Percentiles rank a stretch among this genome's conserved stretches.
phyloP scores from a whole-genome alignment of 2,329 filamentous ascomycete species.

The Aspergillus sclerotialis region DNA sequence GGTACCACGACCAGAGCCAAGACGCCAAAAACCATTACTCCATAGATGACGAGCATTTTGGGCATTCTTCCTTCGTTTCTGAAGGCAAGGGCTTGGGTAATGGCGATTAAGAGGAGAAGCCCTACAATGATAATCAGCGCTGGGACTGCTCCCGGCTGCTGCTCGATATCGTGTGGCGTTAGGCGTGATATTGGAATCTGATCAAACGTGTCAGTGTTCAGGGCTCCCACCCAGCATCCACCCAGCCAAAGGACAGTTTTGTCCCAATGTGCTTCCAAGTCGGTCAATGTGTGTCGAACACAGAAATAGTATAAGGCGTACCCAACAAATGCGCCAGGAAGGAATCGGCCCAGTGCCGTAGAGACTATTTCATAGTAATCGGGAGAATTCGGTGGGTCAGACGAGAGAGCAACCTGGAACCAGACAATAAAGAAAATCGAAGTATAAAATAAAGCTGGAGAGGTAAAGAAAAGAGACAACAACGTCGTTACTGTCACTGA shows the following conservation, averaged over 20 bases:
- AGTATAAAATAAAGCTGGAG: constrained; percentile 50
- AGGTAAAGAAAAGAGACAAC: constrained; percentile 51
- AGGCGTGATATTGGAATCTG: constrained; percentile 56
- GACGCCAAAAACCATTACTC: constrained; percentile 36
- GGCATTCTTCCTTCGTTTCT: constrained; percentile 53
- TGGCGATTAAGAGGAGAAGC: constrained; percentile 43
- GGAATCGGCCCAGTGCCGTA: constrained; percentile 49
- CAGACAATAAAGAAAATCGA: constrained; percentile 50
- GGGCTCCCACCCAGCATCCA: constrained; percentile 52
- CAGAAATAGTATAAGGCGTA: constrained; percentile 52
- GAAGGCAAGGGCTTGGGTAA: constrained; percentile 51
- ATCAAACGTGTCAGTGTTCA: constrained; percentile 60
- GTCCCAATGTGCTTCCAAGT: constrained; percentile 51
- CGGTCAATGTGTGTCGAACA: constrained; percentile 41
- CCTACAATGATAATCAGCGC: constrained; percentile 50
- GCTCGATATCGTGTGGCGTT: constrained; percentile 54
- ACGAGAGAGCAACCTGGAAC: constrained; percentile 54
- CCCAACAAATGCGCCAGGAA: constrained; percentile 54
- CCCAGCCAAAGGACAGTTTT: constrained; percentile 57
- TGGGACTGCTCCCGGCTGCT: constrained; percentile 53
- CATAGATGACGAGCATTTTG: constrained; percentile 37
- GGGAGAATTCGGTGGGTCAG: constrained; percentile 50
- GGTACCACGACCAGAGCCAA: constrained; percentile 48
- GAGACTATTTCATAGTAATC: constrained; percentile 51
- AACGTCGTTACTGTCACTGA: constrained; percentile 49